These are phyloP conservation scores for Lachnellula occidentalis DNA, from an alignment of 2,329 filamentous ascomycete genomes.

Conservation along the genomic window DNA sequence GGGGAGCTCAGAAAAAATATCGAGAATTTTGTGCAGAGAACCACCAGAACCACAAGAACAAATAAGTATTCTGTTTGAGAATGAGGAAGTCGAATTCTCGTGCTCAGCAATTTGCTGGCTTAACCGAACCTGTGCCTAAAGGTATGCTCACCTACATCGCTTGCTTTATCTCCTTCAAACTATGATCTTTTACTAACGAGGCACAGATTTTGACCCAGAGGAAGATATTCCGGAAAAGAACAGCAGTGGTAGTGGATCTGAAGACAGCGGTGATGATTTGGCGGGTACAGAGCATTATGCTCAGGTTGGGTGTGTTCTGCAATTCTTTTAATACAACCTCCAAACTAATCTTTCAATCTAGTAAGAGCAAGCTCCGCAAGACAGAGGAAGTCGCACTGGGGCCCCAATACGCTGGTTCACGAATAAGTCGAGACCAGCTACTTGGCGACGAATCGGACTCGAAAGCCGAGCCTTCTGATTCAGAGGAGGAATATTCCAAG, in stretches of 20 bases:
- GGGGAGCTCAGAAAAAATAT: constrained; percentile 15
- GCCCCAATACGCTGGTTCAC: constrained; percentile 72
- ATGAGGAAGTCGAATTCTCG: constrained; percentile 47
- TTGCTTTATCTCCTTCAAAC: background rate
- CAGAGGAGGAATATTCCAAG: constrained; percentile 23
- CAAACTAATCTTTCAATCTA: constrained; percentile 28
- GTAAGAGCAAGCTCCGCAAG: constrained; percentile 78
- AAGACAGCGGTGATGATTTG: constrained; percentile 46
- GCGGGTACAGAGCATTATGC: constrained; percentile 83
- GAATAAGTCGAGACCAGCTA: constrained; percentile 64
- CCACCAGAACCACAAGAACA: too few species aligned
- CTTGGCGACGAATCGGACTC: constrained; percentile 43
- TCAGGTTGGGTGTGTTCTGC: constrained; percentile 55
- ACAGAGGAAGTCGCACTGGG: constrained; percentile 65
- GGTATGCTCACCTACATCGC: constrained; percentile 40
- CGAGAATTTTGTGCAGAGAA: constrained; percentile 13
- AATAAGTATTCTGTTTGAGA: constrained; percentile 15
- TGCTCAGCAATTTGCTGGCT: constrained; percentile 55
- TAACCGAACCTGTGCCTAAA: constrained; percentile 51
- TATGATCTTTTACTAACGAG: constrained; percentile 8
- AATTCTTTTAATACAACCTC: background rate
- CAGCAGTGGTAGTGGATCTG: constrained; percentile 38
- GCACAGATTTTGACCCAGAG: constrained; percentile 36
- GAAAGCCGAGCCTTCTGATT: constrained; percentile 36
- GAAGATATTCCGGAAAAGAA: constrained; percentile 24